Evolutionary conservation across 768 basidiomycete genomes (phyloP).

Genomic region (Melanogaster broomeanus): DNA sequence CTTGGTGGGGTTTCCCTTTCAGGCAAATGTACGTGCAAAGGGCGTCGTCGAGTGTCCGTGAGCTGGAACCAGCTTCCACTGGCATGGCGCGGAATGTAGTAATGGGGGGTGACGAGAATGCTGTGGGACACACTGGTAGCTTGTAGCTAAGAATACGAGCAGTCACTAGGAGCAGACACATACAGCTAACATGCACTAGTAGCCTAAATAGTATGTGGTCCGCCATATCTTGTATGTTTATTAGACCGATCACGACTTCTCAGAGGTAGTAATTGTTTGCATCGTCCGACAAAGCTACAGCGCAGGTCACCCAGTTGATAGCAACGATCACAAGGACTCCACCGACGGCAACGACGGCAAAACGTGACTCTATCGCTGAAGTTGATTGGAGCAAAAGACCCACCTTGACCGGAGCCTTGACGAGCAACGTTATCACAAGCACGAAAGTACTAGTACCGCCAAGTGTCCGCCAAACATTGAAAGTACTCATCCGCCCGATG

Average conservation of each 20-base stretch:
- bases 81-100: neutral
- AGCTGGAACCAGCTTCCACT: neutral
- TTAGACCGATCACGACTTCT: too few relatives aligned
- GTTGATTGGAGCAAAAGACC: neutral
- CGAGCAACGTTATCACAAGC: too few relatives aligned
- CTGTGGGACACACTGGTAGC: neutral
- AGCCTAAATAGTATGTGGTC: too few relatives aligned
- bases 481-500: conserved; percentile 53
- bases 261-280: too few relatives aligned
- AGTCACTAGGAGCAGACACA: neutral
- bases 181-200: too few relatives aligned
- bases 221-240: too few relatives aligned
- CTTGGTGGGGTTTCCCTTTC: neutral
- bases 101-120: neutral
- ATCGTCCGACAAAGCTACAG: too few relatives aligned
- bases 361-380: neutral
- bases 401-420: conserved; percentile 53
- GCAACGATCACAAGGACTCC: too few relatives aligned
- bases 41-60: neutral
- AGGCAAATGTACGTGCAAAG: neutral
- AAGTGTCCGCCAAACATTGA: conserved; percentile 63
- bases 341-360: too few relatives aligned
- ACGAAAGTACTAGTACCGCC: conserved; percentile 59
- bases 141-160: too few relatives aligned
- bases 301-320: too few relatives aligned